phyloP scores from a whole-genome alignment of 2,329 filamentous ascomycete species.

The Ceratocystis alfenasii region DNA sequence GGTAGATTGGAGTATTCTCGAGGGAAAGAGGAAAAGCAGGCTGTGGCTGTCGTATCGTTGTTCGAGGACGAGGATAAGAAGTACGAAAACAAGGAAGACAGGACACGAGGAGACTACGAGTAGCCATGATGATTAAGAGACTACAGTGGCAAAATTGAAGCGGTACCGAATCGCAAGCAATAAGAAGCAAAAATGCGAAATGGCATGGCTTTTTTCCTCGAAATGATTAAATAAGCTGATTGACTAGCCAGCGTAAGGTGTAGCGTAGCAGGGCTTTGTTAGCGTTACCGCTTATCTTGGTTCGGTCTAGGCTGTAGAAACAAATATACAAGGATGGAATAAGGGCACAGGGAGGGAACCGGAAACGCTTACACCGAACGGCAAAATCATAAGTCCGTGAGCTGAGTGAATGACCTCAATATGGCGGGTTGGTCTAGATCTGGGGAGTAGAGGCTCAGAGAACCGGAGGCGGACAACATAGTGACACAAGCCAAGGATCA shows the following conservation, averaged over 20 bases:
- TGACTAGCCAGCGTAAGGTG: too few relatives aligned
- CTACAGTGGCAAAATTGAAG: background rate
- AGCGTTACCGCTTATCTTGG: conserved; percentile 4
- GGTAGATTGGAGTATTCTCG: background rate
- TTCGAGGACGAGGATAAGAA: background rate
- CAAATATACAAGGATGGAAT: background rate
- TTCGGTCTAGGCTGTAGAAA: background rate
- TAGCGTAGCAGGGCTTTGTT: background rate
- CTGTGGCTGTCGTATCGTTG: too few relatives aligned
- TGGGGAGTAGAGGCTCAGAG: background rate
- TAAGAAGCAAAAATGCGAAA: background rate
- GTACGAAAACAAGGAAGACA: background rate
- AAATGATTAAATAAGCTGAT: background rate
- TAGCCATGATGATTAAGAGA: background rate
- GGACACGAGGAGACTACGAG: background rate
- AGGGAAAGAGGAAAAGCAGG: background rate
- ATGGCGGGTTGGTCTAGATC: background rate
- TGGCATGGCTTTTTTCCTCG: background rate
- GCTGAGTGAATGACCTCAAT: background rate
- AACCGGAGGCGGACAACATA: background rate
- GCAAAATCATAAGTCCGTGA: background rate
- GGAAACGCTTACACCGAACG: conserved; percentile 3
- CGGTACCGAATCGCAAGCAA: background rate
- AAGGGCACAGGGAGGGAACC: background rate
- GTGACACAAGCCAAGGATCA: background rate